Evolutionary conservation across 2,329 filamentous ascomycete species (phyloP).

Genomic region (Nemania diffusa): DNA sequence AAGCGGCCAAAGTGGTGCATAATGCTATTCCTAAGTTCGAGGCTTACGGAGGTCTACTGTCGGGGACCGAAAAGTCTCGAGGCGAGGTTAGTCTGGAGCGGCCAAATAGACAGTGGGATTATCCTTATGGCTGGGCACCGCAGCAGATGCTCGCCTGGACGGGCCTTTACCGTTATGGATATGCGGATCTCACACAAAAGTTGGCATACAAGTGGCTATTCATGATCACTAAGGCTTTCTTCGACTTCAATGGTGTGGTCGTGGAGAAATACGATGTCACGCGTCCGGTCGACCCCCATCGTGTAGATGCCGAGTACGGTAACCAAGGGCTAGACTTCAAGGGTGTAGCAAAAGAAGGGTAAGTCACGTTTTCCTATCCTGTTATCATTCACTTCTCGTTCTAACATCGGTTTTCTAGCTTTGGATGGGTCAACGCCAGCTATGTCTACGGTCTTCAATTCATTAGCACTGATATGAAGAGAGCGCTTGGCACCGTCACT

Average conservation of each 20-base stretch:
- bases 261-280: conserved; percentile 99
- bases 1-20: conserved; percentile 84
- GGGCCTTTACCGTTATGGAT: conserved; percentile 89
- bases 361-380: conserved; percentile 55
- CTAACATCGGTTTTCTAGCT: conserved; percentile 64
- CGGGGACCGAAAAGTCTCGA: conserved; percentile 89
- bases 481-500: conserved; percentile 87
- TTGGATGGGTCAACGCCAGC: conserved; percentile 98
- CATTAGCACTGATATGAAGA: conserved; percentile 86
- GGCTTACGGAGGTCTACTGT: conserved; percentile 85
- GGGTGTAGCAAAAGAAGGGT: conserved; percentile 96
- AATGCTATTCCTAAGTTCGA: conserved; percentile 89
- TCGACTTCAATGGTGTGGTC: conserved; percentile 97
- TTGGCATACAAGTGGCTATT: conserved; percentile 96
- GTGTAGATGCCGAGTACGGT: conserved; percentile 95
- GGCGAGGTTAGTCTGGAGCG: conserved; percentile 81
- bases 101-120: conserved; percentile 98
- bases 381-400: neutral
- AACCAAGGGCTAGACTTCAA: conserved; percentile 97
- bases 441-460: conserved; percentile 94
- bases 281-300: conserved; percentile 86
- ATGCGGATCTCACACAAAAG: conserved; percentile 87
- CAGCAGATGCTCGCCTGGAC: conserved; percentile 99
- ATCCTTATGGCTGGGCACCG: conserved; percentile 96
- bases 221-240: conserved; percentile 98